Conservation (phyloP, 139 green algal species). For the Chlorella sorokiniana region DNA sequence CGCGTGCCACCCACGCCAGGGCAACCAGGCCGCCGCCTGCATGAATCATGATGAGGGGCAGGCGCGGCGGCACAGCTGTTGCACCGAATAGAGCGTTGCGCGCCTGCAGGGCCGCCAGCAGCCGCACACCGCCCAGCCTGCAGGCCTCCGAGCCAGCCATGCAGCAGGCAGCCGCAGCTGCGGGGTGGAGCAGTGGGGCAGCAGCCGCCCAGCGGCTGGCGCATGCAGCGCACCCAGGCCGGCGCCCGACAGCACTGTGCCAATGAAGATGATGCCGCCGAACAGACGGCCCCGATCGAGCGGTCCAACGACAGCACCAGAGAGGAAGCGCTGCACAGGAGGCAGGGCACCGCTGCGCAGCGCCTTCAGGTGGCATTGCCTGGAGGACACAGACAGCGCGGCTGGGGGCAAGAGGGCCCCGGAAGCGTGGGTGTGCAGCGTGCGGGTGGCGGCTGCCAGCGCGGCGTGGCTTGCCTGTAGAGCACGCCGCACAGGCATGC, state of each 20-base stretch:
- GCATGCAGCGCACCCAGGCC: not conserved
- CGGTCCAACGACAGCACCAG: slow-evolving; percentile 35
- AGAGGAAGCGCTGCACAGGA: not conserved
- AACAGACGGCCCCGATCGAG: slow-evolving; percentile 31
- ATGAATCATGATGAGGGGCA: not conserved
- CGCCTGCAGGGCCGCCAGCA: too few relatives aligned
- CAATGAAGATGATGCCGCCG: slow-evolving; percentile 17
- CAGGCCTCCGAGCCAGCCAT: not conserved
- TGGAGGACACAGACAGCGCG: too few relatives aligned
- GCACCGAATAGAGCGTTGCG: not conserved
- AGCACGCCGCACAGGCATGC: slow-evolving; percentile 17
- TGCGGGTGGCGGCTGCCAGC: too few relatives aligned
- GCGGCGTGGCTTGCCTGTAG: not conserved
- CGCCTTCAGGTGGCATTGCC: not conserved
- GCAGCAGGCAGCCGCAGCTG: not conserved
- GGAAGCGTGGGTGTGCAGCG: too few relatives aligned
- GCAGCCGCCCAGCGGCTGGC: not conserved
- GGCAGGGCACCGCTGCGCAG: not conserved
- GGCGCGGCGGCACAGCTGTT: not conserved
- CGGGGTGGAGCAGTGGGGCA: not conserved
- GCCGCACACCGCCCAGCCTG: too few relatives aligned
- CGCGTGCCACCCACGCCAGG: slow-evolving; percentile 37
- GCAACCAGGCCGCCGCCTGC: slow-evolving; percentile 1
- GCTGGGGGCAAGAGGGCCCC: too few relatives aligned
- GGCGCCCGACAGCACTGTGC: slow-evolving; percentile 20